Evolutionary conservation across 441 rosid genomes (phyloP).

Genomic region (Gossypium lobatum): DNA sequence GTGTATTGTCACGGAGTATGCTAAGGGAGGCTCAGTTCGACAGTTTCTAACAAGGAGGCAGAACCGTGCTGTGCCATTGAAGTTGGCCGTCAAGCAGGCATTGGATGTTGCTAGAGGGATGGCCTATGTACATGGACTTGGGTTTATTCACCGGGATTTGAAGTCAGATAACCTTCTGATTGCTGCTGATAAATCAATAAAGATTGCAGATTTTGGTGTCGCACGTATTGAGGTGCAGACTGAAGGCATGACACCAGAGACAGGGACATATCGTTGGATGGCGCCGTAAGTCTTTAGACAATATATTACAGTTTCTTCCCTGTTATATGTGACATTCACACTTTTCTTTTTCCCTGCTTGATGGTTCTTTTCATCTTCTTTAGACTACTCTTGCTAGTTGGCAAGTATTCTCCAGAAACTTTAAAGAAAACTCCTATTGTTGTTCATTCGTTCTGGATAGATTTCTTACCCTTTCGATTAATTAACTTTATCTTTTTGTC

Average conservation of each 20-base stretch:
- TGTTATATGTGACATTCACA: background rate
- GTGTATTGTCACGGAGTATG: slow-evolving; percentile 96
- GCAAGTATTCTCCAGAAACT: background rate
- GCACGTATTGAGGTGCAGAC: slow-evolving; percentile 98
- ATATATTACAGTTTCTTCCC: background rate
- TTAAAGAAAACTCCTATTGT: background rate
- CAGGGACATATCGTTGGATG: slow-evolving; percentile 99
- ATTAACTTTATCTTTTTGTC: background rate
- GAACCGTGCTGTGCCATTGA: slow-evolving; percentile 74
- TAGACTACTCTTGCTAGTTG: background rate
- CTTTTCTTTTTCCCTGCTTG: background rate
- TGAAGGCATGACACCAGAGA: slow-evolving; percentile 98
- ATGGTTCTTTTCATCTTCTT: background rate
- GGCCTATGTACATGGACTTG: slow-evolving; percentile 85
- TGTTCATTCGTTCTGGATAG: background rate
- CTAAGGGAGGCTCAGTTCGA: slow-evolving; percentile 91
- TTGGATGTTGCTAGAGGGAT: slow-evolving; percentile 94
- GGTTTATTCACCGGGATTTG: slow-evolving; percentile 81
- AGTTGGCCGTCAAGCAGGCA: slow-evolving; percentile 90
- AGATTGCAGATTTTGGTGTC: slow-evolving; percentile 96
- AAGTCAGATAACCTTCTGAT: slow-evolving; percentile 93
- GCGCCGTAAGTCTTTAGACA: slow-evolving; percentile 75
- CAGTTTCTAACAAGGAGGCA: slow-evolving; percentile 77
- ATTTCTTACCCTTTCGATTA: background rate
- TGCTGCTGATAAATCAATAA: slow-evolving; percentile 78